Percentiles rank a stretch among this genome's conserved stretches.
These are phyloP conservation scores for Ascocoryne sarcoides DNA, from an alignment of 2,329 filamentous ascomycete species.

Conservation along the genomic window DNA sequence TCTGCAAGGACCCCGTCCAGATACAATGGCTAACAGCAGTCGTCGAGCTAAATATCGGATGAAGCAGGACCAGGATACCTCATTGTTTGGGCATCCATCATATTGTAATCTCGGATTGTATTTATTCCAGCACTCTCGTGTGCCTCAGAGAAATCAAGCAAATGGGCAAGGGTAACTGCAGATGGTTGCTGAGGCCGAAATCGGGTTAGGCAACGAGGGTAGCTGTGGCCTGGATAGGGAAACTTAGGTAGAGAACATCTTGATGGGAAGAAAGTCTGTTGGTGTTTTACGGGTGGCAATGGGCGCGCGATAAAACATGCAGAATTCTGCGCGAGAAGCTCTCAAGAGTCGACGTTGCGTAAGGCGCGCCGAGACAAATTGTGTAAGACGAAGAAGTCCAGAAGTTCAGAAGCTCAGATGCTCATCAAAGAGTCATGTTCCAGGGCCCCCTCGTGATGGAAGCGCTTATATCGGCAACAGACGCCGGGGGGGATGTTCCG, in stretches of 20 bases:
- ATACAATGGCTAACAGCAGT: conserved; percentile 17
- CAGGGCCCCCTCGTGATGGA: no score
- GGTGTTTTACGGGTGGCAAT: background rate
- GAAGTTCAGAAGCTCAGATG: background rate
- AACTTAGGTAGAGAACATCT: conserved; percentile 1
- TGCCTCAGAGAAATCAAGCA: background rate
- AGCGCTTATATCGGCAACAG: no score
- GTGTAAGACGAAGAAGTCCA: background rate
- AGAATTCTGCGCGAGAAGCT: no score
- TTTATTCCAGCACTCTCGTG: background rate
- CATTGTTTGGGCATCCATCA: conserved; percentile 29
- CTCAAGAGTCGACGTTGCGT: no score
- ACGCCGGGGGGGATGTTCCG: no score
- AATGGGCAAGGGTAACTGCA: background rate
- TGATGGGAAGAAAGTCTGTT: background rate
- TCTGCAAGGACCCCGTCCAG: conserved; percentile 15
- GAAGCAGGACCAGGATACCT: conserved; percentile 23
- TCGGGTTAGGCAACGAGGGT: background rate
- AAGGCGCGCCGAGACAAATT: background rate
- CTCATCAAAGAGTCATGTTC: background rate
- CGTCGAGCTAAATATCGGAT: conserved; percentile 23
- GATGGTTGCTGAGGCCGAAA: background rate
- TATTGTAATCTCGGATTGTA: conserved; percentile 9
- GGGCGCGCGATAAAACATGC: no score
- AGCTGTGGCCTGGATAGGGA: background rate